Conservation (phyloP, 805 yeast genomes). For the fission yeast (Schizosaccharomyces pombe) region DNA sequence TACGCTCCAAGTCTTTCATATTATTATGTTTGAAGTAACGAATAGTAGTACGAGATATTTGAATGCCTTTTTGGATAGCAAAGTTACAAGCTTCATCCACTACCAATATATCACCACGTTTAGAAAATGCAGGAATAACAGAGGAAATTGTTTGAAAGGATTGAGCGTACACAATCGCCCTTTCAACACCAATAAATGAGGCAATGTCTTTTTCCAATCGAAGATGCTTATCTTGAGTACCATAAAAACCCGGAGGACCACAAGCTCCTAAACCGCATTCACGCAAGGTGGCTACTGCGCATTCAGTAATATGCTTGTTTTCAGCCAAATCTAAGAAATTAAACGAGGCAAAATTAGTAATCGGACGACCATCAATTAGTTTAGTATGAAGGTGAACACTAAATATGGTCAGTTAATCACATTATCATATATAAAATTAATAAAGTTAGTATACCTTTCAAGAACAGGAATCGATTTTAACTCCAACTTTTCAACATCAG, state of each 20-base stretch:
- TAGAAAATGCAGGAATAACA: slow-evolving; percentile 77
- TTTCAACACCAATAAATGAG: slow-evolving; percentile 49
- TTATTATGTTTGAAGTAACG: slow-evolving; percentile 61
- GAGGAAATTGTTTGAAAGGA: slow-evolving; percentile 71
- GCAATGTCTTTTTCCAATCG: slow-evolving; percentile 57
- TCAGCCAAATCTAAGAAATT: slow-evolving; percentile 48
- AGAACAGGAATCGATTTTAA: slow-evolving; percentile 40
- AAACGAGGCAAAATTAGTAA: background rate
- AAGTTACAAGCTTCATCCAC: slow-evolving; percentile 61
- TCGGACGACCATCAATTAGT: background rate
- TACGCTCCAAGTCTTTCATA: slow-evolving; percentile 51
- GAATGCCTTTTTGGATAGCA: slow-evolving; percentile 68
- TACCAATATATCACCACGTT: slow-evolving; percentile 80
- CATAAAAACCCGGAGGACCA: slow-evolving; percentile 95
- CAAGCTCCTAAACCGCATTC: slow-evolving; percentile 90
- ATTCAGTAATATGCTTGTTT: slow-evolving; percentile 23
- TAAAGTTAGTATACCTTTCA: slow-evolving; percentile 18
- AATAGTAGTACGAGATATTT: slow-evolving; percentile 65
- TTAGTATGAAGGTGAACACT: background rate
- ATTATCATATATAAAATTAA: background rate
- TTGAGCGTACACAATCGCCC: slow-evolving; percentile 74
- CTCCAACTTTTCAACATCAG: slow-evolving; percentile 35
- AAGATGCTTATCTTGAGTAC: slow-evolving; percentile 63
- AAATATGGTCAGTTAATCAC: background rate
- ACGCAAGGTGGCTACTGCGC: slow-evolving; percentile 34